These are phyloP conservation scores for Diutina siamensis DNA, from an alignment of 1,139 yeast genomes.

Conservation along the genomic window DNA sequence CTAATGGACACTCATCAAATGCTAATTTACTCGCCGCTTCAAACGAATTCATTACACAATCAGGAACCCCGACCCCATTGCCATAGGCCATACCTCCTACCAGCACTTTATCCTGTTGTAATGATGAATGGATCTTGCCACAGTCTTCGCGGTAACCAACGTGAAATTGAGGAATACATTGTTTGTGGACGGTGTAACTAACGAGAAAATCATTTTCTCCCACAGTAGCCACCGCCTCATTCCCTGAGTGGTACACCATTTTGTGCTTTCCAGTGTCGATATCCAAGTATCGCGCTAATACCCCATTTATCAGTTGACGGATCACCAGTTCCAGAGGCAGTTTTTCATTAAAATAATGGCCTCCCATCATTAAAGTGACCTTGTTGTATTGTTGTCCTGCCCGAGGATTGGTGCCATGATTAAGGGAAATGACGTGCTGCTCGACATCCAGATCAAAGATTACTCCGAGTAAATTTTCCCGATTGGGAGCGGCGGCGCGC, in stretches of 20 bases:
- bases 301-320: constrained; percentile 31
- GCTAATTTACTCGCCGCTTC: constrained; percentile 34
- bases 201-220: constrained; percentile 24
- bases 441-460: constrained; percentile 85
- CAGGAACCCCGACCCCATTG: constrained; percentile 80
- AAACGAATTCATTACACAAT: constrained; percentile 59
- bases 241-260: constrained; percentile 16
- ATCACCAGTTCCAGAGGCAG: constrained; percentile 38
- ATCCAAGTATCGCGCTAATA: constrained; percentile 39
- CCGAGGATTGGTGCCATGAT: too few species aligned
- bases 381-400: constrained; percentile 35
- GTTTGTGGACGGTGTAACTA: constrained; percentile 24
- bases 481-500: constrained; percentile 30
- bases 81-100: constrained; percentile 70
- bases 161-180: constrained; percentile 74
- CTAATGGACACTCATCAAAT: neutral
- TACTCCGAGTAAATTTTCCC: constrained; percentile 64
- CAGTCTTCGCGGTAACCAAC: constrained; percentile 48
- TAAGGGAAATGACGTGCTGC: constrained; percentile 18
- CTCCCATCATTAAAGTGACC: constrained; percentile 86
- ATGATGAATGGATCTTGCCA: constrained; percentile 14
- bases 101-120: constrained; percentile 33
- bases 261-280: constrained; percentile 27
- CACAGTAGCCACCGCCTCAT: constrained; percentile 13
- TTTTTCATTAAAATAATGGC: constrained; percentile 38